Base-by-base conservation (phyloP, 2,329 filamentous ascomycete species). In the Verticillium albo-atrum region DNA sequence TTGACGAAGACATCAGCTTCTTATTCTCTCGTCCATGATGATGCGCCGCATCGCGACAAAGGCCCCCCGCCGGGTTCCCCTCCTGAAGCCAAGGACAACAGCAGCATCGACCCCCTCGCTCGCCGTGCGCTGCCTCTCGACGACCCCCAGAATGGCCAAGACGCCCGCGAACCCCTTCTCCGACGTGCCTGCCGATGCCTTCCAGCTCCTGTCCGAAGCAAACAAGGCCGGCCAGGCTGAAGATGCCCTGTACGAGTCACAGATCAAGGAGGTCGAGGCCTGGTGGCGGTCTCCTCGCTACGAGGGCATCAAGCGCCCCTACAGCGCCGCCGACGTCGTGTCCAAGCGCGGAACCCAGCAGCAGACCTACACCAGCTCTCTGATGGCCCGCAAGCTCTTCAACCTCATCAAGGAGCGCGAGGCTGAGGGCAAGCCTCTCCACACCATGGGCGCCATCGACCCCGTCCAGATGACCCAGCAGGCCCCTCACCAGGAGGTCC, bases 401-500 rank as follows among this genome's bases (percentile, higher is more conserved):
- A 89, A 96, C 72, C 76, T 98, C 66, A 80, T 99, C 58, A 88
- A 89, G 64, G 88, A 96, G 75, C 84, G 90, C 64, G 84, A 86
- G 53, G 84, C 89, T 42, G 86, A 89, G 68, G 92, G 92, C 62
- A 84, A 96, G 73, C 95, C 95, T 23, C 90, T 98, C 62, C 94
- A 98, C 74, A 98, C 95, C 17, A 93, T 99, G 90, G 95, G 95
- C 67, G 95, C 93, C 61, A 96, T 99, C 75, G 95, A 99, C 71
- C 95, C 95, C n/a, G 88, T 98, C 12, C 95, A 99, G 78, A 98
- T 99, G 95, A 97, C 95, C 55, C 95, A 99, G 75, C 95, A 98
- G 79, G 95, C 95, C 17, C 86, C 91, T 6, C 91, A 98, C 77
- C 95, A 98, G 73, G 94, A 99, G 74, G 90, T 97, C 20, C 83